Evolutionary conservation across 1,284 basidiomycete genomes (phyloP).

Genomic region (Abortiporus biennis): DNA sequence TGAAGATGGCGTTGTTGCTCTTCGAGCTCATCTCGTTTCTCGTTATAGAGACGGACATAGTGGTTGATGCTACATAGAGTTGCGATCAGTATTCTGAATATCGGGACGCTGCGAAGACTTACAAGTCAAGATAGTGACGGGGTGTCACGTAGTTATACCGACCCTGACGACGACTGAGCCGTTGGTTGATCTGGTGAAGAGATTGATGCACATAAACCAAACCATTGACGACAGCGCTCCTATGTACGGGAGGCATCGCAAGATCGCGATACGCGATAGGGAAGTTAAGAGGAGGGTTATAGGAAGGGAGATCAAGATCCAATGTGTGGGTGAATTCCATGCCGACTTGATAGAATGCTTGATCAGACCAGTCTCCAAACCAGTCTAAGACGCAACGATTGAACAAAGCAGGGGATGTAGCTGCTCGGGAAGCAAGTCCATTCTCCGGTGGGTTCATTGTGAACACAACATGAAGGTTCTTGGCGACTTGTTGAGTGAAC

Average conservation of each 20-base stretch:
- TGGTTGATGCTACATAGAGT: conserved; percentile 77
- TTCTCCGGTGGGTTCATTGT: conserved; percentile 99
- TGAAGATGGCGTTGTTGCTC: conserved; percentile 99
- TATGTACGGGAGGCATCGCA: conserved; percentile 75
- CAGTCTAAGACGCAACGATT: conserved; percentile 98
- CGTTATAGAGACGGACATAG: conserved; percentile 93
- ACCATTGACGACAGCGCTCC: conserved; percentile 88
- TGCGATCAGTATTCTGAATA: conserved; percentile 7
- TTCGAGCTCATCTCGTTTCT: conserved; percentile 98
- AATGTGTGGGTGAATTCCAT: conserved; percentile 91
- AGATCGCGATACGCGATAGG: conserved; percentile 85
- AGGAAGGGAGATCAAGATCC: conserved; percentile 83
- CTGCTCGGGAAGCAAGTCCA: conserved; percentile 90
- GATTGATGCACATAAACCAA: conserved; percentile 92
- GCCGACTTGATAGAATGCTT: conserved; percentile 95
- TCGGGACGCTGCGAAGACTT: conserved; percentile 33
- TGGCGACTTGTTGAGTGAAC: conserved; percentile 96
- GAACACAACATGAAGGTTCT: conserved; percentile 96
- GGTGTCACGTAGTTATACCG: conserved; percentile 97
- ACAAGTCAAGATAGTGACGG: conserved; percentile 98
- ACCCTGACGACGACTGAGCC: conserved; percentile 87
- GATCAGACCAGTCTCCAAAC: conserved; percentile 98
- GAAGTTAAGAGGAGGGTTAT: conserved; percentile 75
- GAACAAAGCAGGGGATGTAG: conserved; percentile 96
- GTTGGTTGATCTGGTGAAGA: conserved; percentile 84